Evolutionary conservation across 805 yeast species (phyloP).

Genomic region (Diddensiella santjacobensis): DNA sequence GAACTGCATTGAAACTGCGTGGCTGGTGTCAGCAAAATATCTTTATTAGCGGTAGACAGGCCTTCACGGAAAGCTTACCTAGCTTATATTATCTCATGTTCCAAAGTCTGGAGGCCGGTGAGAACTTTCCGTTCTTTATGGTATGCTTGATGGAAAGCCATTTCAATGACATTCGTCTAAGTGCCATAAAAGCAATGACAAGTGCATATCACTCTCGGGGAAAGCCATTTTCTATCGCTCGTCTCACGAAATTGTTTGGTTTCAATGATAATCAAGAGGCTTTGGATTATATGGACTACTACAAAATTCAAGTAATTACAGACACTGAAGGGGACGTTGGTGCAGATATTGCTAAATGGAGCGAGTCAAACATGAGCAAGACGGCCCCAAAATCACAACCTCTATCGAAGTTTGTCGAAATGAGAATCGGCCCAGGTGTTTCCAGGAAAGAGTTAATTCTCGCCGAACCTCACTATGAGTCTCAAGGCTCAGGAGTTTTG

Average conservation of each 20-base stretch:
- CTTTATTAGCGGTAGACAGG: slow-evolving; percentile 35
- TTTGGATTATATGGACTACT: slow-evolving; percentile 55
- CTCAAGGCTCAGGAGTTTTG: neutral
- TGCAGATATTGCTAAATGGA: slow-evolving; percentile 44
- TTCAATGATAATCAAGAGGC: slow-evolving; percentile 61
- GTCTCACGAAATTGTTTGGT: slow-evolving; percentile 52
- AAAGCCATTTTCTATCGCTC: slow-evolving; percentile 53
- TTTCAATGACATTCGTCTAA: slow-evolving; percentile 72
- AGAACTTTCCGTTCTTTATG: slow-evolving; percentile 57
- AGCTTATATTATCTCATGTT: slow-evolving; percentile 66
- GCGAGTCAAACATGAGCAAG: slow-evolving; percentile 36
- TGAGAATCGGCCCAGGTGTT: neutral
- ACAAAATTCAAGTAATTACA: slow-evolving; percentile 46
- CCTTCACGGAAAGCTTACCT: slow-evolving; percentile 53
- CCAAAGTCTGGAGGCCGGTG: slow-evolving; percentile 43
- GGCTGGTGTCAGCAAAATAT: slow-evolving; percentile 63
- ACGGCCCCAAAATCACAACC: slow-evolving; percentile 46
- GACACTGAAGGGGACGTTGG: slow-evolving; percentile 34
- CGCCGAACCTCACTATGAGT: neutral
- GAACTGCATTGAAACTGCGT: slow-evolving; percentile 68
- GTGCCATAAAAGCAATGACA: slow-evolving; percentile 64
- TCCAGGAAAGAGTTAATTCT: neutral
- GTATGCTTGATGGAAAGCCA: slow-evolving; percentile 70
- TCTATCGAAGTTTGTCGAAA: slow-evolving; percentile 42
- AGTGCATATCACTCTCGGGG: slow-evolving; percentile 66